Evolutionary conservation across 768 basidiomycete species (phyloP), one percentile per base, ranked within the genome.

Genomic region (Boletus rubroflammeus): DNA sequence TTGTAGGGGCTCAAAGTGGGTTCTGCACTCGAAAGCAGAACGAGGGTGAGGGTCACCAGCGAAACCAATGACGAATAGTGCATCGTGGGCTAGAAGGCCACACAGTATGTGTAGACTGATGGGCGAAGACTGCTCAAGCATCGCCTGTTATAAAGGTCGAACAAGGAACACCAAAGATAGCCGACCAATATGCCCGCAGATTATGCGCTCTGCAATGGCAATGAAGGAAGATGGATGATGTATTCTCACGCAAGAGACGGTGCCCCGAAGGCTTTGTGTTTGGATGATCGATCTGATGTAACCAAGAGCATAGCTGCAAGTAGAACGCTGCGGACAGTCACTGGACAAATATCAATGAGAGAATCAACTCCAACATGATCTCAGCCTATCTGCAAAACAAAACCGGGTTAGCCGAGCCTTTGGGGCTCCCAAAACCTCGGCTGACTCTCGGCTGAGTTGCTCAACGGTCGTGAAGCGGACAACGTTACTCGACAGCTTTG

Each of bases 1-100:
- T 64, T 67, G 55, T 70, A 64, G 23, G 57, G 44, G 15, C 51
- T 58, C 51, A 42, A 32, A 13, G 44, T 44, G 28, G 65, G 50
- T 25, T 36, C 46, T 19, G 64, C 65, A 6, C 63, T 48, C 0
- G 65, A 54, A 39, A 61, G 42, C 2, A 65, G 34, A 7, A 42
- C 51, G 17, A 69, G 35, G 35, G 35, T 17, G 41, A 68, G 25
- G 14, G 3, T 11, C 10, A 56, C 40, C 3, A 63, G 39, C 17
- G 45, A 38, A 35, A 65, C 1, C 8, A 55, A 34, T 25, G 28
- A 15, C 32, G 25, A 58, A 23, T 15, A 57, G 35, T 47, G 52
- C 66, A 67, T 67, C 17, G 36, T 19, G 13, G 29, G 43, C 21
- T 31, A 29, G 40, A 44, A 28, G 50, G 21, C 17, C 14, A 19